Base-by-base conservation (phyloP, 352 stramenopile species). In the Pythium volutum region DNA sequence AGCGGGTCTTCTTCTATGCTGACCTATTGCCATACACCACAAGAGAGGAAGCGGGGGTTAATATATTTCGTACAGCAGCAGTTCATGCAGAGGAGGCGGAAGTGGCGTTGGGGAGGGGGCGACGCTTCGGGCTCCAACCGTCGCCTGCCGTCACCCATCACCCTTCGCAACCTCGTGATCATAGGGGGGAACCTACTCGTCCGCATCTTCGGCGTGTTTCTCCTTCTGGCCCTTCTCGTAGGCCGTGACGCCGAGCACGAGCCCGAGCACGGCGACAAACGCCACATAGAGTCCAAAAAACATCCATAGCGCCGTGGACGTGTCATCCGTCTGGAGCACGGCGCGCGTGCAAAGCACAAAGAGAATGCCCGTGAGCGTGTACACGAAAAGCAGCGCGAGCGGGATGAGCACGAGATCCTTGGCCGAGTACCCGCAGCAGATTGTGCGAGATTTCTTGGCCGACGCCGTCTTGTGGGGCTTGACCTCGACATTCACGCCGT, bases 311-410 rank as follows among this genome's bases (percentile, higher is more conserved):
- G 81, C 77, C n/a, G 83, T 84, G 51, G 77, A 75, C 33, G 81
- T 88, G 64, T 93, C 77, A 47, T 89, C 77, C 45, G 81, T 91
- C 65, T 89, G 79, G n/a, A 91, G 64, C 53, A 91, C 79, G 12
- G 81, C 75, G 54, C 76, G 77, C 41, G 74, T 84, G 71, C 79
- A 89, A 20, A 89, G 78, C 51, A 75, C 83, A 46, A 91, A 93
- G 55, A 91, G 73, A 20, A 77, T 73, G 50, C 67, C 78, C 31
- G 84, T 85, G 45, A 93, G 69, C 47, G 61, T 53, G 63, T 91
- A 93, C 25, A 89, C 72, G 27, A 71, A 56, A 14, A 86, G 43
- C 18, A 91, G 70, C 62, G 66, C 81, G 57, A 87, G 47, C n/a
- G 77, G 76, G 62, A 91, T 89, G 57, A 93, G 67, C 39, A 90